Evolutionary conservation across 2,329 filamentous ascomycete species (phyloP).

Genomic region (Parafenestella ontariensis): DNA sequence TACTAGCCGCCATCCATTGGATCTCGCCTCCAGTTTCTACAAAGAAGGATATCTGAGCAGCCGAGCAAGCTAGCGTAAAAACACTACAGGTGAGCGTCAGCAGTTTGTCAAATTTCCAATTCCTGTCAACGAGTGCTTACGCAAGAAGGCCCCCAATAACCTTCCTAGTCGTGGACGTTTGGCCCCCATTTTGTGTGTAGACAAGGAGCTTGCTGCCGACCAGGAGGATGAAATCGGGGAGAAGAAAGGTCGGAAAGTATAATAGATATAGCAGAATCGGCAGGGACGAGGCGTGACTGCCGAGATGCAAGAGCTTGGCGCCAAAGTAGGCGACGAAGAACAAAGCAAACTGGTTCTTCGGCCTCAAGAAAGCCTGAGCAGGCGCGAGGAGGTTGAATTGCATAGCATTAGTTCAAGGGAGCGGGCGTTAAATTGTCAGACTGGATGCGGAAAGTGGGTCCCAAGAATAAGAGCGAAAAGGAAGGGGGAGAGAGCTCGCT

Average conservation of each 20-base stretch:
- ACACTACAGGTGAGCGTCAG: conserved; percentile 10
- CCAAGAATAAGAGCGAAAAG: not conserved
- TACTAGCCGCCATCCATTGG: conserved; percentile 26
- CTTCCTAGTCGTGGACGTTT: conserved; percentile 8
- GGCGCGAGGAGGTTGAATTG: conserved; percentile 22
- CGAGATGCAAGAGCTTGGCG: conserved; percentile 24
- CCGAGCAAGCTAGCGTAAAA: conserved; percentile 18
- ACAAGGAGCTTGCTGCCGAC: conserved; percentile 20
- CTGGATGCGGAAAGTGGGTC: not conserved
- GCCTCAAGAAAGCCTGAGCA: conserved; percentile 18
- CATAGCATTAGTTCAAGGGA: conserved; percentile 12
- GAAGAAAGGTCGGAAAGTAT: conserved; percentile 23
- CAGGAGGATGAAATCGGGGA: conserved; percentile 21
- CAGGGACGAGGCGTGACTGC: conserved; percentile 19
- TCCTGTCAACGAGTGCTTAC: conserved; percentile 6
- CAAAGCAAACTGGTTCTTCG: conserved; percentile 20
- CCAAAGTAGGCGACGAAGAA: conserved; percentile 24
- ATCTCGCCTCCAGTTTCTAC: conserved; percentile 24
- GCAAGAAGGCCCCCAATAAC: conserved; percentile 13
- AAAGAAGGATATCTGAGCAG: conserved; percentile 23
- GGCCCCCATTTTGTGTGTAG: conserved; percentile 18
- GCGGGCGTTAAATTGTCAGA: conserved; percentile 4
- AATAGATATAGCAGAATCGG: conserved; percentile 24
- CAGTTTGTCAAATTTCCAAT: not conserved
- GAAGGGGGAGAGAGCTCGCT: not conserved